Evolutionary conservation across 1,284 basidiomycete species (phyloP).

Genomic region (Boletus semigastroideus): DNA sequence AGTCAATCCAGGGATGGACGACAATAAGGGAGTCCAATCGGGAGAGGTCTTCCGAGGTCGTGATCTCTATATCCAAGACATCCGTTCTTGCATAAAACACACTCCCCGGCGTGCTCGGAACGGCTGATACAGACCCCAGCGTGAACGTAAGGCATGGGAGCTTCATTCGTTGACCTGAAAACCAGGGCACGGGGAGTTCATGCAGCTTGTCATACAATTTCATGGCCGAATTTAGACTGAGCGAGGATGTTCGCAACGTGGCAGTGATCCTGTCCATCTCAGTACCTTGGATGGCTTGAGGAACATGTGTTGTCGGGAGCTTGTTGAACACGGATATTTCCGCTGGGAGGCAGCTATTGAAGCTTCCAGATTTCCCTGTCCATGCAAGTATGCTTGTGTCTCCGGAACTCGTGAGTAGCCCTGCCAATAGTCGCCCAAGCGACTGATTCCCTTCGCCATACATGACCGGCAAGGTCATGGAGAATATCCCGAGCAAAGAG

Average conservation of each 20-base stretch:
- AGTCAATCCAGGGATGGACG: constrained; percentile 3
- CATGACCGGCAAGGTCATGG: neutral
- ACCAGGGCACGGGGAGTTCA: neutral
- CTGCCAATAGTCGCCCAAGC: neutral
- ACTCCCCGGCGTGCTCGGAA: neutral
- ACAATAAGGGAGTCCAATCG: neutral
- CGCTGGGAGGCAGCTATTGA: constrained; percentile 1
- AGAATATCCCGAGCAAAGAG: constrained; percentile 3
- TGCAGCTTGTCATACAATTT: neutral
- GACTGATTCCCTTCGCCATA: constrained; percentile 1
- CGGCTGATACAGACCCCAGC: neutral
- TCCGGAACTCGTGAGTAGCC: neutral
- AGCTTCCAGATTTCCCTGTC: neutral
- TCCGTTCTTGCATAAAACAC: neutral
- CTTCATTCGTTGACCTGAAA: neutral
- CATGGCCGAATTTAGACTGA: neutral
- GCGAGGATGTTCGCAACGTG: neutral
- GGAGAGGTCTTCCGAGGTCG: neutral
- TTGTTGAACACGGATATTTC: neutral
- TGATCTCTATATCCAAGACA: neutral
- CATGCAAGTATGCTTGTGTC: neutral
- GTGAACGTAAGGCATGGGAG: constrained; percentile 1
- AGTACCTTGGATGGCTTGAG: neutral
- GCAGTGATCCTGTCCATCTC: neutral
- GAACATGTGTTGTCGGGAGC: neutral